phyloP scores from a whole-genome alignment of 2,329 filamentous ascomycete species.

The Botrytis galanthina region DNA sequence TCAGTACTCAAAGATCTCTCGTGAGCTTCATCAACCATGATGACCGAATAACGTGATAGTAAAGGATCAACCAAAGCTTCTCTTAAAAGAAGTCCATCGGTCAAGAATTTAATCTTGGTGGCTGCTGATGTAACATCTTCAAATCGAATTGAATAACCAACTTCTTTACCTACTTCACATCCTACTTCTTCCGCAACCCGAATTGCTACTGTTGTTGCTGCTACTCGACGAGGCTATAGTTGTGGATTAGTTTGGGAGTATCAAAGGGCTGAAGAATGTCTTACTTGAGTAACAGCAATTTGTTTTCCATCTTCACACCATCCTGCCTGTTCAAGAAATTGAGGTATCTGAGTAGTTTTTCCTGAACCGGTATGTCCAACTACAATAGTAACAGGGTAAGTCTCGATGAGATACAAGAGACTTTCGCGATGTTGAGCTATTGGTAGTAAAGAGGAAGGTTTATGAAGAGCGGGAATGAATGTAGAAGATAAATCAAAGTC shows the following conservation, averaged over 20 bases:
- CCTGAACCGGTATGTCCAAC: constrained; percentile 93
- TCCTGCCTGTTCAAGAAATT: constrained; percentile 82
- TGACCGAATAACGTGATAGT: constrained; percentile 84
- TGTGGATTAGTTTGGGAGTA: constrained; percentile 18
- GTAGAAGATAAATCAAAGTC: constrained; percentile 56
- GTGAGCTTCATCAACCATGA: constrained; percentile 98
- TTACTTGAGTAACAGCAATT: constrained; percentile 87
- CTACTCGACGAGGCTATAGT: constrained; percentile 76
- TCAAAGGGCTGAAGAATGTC: constrained; percentile 6
- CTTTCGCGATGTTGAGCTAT: constrained; percentile 79
- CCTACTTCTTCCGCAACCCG: constrained; percentile 87
- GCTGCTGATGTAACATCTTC: constrained; percentile 85
- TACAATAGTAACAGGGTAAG: constrained; percentile 78
- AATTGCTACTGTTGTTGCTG: constrained; percentile 83
- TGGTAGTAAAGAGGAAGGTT: constrained; percentile 77
- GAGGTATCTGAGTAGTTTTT: constrained; percentile 94
- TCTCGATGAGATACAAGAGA: constrained; percentile 84
- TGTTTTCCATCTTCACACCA: constrained; percentile 83
- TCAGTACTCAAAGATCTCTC: constrained; percentile 92
- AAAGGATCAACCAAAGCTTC: constrained; percentile 93
- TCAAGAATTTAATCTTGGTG: constrained; percentile 92
- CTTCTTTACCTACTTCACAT: constrained; percentile 83
- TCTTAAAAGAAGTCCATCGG: constrained; percentile 84
- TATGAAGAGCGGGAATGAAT: constrained; percentile 81
- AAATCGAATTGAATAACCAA: constrained; percentile 89